These are phyloP conservation scores for Yamadazyma takamatsuzukensis DNA, from an alignment of 805 yeast genomes.

Conservation along the genomic window DNA sequence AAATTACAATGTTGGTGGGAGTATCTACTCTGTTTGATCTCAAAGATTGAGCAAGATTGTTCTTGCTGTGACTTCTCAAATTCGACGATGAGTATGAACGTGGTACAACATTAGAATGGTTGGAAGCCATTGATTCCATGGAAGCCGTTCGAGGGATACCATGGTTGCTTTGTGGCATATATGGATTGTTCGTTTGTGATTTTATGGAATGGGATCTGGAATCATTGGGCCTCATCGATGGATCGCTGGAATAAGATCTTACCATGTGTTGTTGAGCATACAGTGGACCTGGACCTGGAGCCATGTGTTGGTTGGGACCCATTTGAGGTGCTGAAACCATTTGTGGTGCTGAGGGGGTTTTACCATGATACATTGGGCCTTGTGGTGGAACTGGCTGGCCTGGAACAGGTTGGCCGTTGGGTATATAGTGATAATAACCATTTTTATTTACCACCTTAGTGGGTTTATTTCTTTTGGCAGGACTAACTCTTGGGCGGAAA, in stretches of 20 bases:
- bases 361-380: neutral
- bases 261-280: neutral
- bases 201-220: neutral
- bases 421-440: neutral
- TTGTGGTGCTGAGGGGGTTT: neutral
- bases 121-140: constrained; percentile 1
- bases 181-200: neutral
- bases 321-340: neutral
- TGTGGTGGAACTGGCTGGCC: neutral
- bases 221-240: neutral
- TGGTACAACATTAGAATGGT: constrained; percentile 4
- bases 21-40: constrained; percentile 11
- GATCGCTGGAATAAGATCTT: neutral
- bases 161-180: neutral
- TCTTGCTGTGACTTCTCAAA: constrained; percentile 7
- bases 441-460: too few relatives aligned
- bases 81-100: constrained; percentile 8
- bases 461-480: constrained; percentile 39
- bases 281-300: neutral
- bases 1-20: constrained; percentile 14
- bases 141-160: constrained; percentile 6
- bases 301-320: neutral
- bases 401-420: neutral
- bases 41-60: constrained; percentile 11
- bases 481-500: constrained; percentile 44